These are phyloP conservation scores for Barnettozyma sucrosica DNA, from an alignment of 805 yeast genomes.

Conservation along the genomic window DNA sequence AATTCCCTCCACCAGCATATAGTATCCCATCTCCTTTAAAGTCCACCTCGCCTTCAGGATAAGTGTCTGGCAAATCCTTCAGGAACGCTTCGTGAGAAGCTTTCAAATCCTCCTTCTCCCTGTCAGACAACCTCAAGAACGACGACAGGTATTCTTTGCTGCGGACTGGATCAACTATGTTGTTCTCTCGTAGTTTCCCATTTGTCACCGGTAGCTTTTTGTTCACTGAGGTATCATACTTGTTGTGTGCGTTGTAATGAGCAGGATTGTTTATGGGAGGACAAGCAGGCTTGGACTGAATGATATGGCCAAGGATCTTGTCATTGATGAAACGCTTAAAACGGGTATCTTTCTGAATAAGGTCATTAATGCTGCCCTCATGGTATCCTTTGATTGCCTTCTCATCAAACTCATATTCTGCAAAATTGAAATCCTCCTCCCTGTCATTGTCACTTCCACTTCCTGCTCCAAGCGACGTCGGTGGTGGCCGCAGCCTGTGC, in stretches of 20 bases:
- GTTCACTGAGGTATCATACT: constrained; percentile 11
- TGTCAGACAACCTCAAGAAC: constrained; percentile 13
- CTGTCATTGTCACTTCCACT: background rate
- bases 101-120: constrained; percentile 16
- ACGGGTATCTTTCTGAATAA: constrained; percentile 7
- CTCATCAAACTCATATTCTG: constrained; percentile 10
- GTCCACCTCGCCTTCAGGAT: constrained; percentile 30
- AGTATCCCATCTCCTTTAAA: constrained; percentile 57
- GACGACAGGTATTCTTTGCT: constrained; percentile 19
- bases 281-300: constrained; percentile 15
- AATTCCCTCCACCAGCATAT: constrained; percentile 70
- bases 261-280: constrained; percentile 18
- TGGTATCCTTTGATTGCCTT: background rate
- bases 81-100: constrained; percentile 19
- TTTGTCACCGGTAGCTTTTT: constrained; percentile 20
- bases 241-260: constrained; percentile 20
- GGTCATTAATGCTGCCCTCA: constrained; percentile 9
- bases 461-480: background rate
- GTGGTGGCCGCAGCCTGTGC: background rate
- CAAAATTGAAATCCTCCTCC: background rate
- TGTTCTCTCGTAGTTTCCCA: constrained; percentile 24
- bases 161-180: constrained; percentile 21
- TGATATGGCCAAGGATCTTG: constrained; percentile 11
- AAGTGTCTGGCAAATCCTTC: constrained; percentile 34
- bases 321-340: constrained; percentile 20